Base-by-base conservation (phyloP, 306 rosid genomes). In the Quercus rubra region DNA sequence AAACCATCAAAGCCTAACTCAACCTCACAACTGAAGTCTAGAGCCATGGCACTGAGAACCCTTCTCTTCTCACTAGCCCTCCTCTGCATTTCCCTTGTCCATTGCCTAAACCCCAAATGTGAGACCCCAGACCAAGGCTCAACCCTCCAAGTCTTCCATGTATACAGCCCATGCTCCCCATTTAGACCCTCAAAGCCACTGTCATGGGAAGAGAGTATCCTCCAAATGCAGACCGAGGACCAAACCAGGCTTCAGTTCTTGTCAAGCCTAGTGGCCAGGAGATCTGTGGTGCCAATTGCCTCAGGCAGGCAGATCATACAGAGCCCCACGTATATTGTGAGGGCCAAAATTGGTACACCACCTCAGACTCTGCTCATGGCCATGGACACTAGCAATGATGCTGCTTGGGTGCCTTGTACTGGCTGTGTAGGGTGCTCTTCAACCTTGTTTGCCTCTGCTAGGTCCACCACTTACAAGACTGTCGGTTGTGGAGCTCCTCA, bases 351-450 rank as follows among this genome's bases (percentile, higher is more conserved):
- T 46, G 99, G 99, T 0, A 91, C 96, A 1, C 99, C 99, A 0
- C 70, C 94, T 54, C 99, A 93, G 83, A 93, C 88, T 13, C 49
- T 95, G 74, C 92, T 95, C 19, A 0, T 95, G 87, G 98, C 99
- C 56, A 73, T 95, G 72, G 99, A 95, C 27, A 95, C 97, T 2
- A 93, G 93, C 84, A 95, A 75, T 59, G 99, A 95, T 79, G 92
- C 87, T 55, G 97, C 98, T 1, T 95, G 98, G 99, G 55, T 93
- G 9, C 99, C 99, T 58, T 95, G 98, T 30, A 46, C 76, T 11
- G 96, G 90, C 43, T 95, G 99, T 70, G 61, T 84, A 19, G 99
- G 99, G 35, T 95, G 99, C 80, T 78, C 94, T 0, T 59, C 88
- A 1, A 70, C 74, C 4, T 77, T 77, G 9, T 95, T 91, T 64